phyloP scores from a whole-genome alignment of 2,329 filamentous ascomycete species.

The Neopestalotiopsis rosae region DNA sequence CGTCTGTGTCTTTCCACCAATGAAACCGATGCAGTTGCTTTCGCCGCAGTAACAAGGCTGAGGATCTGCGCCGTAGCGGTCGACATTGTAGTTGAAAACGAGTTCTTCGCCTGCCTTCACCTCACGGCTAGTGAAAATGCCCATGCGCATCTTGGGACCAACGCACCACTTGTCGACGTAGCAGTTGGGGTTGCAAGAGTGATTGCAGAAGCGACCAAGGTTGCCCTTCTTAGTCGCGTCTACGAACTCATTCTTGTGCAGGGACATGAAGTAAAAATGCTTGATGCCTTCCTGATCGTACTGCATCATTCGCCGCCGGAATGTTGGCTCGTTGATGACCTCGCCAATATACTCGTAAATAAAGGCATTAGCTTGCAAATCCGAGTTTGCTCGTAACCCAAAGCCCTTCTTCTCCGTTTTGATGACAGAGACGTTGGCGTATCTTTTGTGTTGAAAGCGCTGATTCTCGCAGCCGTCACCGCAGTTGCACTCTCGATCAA shows the following conservation, averaged over 20 bases:
- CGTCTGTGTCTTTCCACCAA: slow-evolving; percentile 97
- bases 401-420: slow-evolving; percentile 98
- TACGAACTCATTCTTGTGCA: slow-evolving; percentile 94
- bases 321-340: slow-evolving; percentile 91
- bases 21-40: slow-evolving; percentile 92
- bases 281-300: slow-evolving; percentile 98
- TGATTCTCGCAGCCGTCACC: slow-evolving; percentile 90
- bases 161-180: slow-evolving; percentile 99
- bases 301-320: slow-evolving; percentile 86
- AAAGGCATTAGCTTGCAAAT: slow-evolving; percentile 84
- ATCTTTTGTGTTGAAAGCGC: slow-evolving; percentile 88
- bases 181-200: slow-evolving; percentile 98
- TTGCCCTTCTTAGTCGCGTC: slow-evolving; percentile 98
- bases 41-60: slow-evolving; percentile 97
- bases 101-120: slow-evolving; percentile 91
- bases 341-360: slow-evolving; percentile 99
- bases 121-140: slow-evolving; percentile 89
- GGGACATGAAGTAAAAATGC: slow-evolving; percentile 99
- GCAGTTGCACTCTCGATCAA: slow-evolving; percentile 82
- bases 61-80: slow-evolving; percentile 94
- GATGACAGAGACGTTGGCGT: slow-evolving; percentile 91
- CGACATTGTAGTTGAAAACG: slow-evolving; percentile 99
- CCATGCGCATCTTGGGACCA: slow-evolving; percentile 96
- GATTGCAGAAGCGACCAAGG: slow-evolving; percentile 95
- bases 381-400: slow-evolving; percentile 80